Conservation (phyloP, 1,139 yeast species). For the Nakaseomyces glabratus region DNA sequence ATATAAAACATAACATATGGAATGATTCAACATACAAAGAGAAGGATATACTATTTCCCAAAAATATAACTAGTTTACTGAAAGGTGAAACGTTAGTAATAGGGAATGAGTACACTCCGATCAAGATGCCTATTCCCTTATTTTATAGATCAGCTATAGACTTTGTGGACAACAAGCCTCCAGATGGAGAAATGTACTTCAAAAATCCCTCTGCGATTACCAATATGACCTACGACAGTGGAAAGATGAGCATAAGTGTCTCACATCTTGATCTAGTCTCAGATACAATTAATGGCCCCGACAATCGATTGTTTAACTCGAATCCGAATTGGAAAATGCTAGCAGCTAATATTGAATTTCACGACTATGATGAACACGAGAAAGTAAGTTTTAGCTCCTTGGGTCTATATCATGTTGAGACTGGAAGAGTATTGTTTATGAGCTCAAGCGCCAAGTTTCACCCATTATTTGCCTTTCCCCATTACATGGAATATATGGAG, state of each 20-base stretch:
- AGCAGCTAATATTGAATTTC: slow-evolving; percentile 25
- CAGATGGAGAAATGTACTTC: slow-evolving; percentile 22
- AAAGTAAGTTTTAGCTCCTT: slow-evolving; percentile 41
- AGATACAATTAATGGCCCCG: slow-evolving; percentile 11
- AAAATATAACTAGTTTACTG: slow-evolving; percentile 26
- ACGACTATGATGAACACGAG: slow-evolving; percentile 37
- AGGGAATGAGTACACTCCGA: slow-evolving; percentile 16
- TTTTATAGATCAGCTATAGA: slow-evolving; percentile 26
- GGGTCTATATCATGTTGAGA: slow-evolving; percentile 64
- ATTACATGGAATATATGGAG: slow-evolving; percentile 27
- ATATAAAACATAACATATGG: slow-evolving; percentile 24
- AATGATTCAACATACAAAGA: slow-evolving; percentile 8
- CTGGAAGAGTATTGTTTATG: slow-evolving; percentile 58
- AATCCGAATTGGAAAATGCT: slow-evolving; percentile 30
- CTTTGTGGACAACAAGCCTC: slow-evolving; percentile 14
- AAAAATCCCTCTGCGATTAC: slow-evolving; percentile 22
- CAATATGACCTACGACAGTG: slow-evolving; percentile 26
- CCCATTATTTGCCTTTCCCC: slow-evolving; percentile 42
- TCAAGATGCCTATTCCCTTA: slow-evolving; percentile 27
- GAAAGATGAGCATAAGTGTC: slow-evolving; percentile 24
- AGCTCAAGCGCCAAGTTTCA: slow-evolving; percentile 68
- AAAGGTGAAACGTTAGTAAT: slow-evolving; percentile 20
- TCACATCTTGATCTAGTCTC: slow-evolving; percentile 23
- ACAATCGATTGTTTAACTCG: slow-evolving; percentile 24
- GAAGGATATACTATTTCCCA: slow-evolving; percentile 19